Base-by-base conservation (phyloP, 75 land plant genomes). In the Azolla pinnata region DNA sequence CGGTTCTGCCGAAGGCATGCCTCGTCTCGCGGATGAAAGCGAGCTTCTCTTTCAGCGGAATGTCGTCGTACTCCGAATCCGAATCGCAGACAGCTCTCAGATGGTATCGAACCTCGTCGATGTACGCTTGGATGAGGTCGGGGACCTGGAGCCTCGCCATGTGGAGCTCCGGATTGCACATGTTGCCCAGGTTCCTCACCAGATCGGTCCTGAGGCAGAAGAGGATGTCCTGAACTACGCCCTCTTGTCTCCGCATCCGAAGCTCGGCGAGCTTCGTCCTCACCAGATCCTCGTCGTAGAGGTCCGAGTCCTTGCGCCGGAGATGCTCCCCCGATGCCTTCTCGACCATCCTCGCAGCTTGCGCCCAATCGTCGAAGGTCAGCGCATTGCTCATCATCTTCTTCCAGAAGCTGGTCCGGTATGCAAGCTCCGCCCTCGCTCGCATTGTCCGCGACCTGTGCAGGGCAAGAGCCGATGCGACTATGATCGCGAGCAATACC, bases 331-430 rank as follows among this genome's bases (percentile, higher is more conserved):
- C 33, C 2, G 73, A 62, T 61, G 83, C 96, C 59, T 72, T 80
- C 32, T 95, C 99, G 35, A 90, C 73, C 97, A 86, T 95, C 52
- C 73, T 84, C 4, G 99, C 99, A 20, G 88, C 91, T 42, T 95
- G 88, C 21, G 92, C 73, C 97, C 97, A 95, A 50, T 95, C 99
- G 59, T 95, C 99, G 51, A 90, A 90, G 4, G 99, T 95, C 29
- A 84, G 57, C 5, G 99, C 99, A 8, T 63, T 45, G 56, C 79
- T 62, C 97, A 95, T 90, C 88, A 86, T 68, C 57, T 95, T 86
- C 46, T 81, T 61, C 91, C 97, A 86, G 67, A 90, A 95, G 34
- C 90, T 90, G 57, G 88, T 63, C 49, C 85, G 74, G 47, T 88
- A 86, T 0, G 91, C 88, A 44, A 74, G 62, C 64, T 84, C 85